Conservation (phyloP, 2,329 filamentous ascomycete species). For the Beauveria sp. region DNA sequence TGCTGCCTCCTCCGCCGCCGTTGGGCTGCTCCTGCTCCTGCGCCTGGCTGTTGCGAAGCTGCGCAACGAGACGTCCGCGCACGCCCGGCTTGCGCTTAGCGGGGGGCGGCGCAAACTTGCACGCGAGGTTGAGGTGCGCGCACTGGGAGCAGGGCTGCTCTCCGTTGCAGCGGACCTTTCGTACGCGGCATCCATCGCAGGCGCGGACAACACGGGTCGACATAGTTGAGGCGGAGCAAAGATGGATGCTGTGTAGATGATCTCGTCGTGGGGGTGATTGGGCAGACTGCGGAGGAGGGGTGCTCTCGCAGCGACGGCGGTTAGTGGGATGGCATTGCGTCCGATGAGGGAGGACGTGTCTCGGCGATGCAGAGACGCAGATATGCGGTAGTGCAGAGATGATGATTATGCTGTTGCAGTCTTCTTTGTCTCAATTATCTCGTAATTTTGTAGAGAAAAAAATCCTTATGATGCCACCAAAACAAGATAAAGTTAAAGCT, state of each 20-base stretch:
- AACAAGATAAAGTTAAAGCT: background rate
- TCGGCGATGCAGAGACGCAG: background rate
- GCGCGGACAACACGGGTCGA: constrained; percentile 17
- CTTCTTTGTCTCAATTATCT: background rate
- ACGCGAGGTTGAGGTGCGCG: constrained; percentile 26
- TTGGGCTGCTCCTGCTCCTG: background rate
- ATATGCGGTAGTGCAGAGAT: background rate
- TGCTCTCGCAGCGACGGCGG: background rate
- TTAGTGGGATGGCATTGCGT: constrained; percentile 2
- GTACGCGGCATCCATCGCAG: constrained; percentile 31
- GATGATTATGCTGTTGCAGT: background rate
- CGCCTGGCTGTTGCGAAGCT: constrained; percentile 22
- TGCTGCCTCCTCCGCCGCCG: background rate
- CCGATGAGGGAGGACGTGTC: background rate
- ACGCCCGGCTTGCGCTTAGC: constrained; percentile 28
- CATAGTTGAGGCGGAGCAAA: background rate
- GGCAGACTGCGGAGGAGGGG: background rate
- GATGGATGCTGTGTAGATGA: background rate
- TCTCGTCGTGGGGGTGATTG: background rate
- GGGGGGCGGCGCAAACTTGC: constrained; percentile 25
- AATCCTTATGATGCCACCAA: background rate
- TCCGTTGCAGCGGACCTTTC: constrained; percentile 31
- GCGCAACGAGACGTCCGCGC: constrained; percentile 27
- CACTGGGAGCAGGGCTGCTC: constrained; percentile 28
- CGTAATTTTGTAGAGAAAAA: background rate